These are phyloP conservation scores for Linderina pennispora DNA, from an alignment of 192 early-diverging fungal genomes.

Conservation along the genomic window DNA sequence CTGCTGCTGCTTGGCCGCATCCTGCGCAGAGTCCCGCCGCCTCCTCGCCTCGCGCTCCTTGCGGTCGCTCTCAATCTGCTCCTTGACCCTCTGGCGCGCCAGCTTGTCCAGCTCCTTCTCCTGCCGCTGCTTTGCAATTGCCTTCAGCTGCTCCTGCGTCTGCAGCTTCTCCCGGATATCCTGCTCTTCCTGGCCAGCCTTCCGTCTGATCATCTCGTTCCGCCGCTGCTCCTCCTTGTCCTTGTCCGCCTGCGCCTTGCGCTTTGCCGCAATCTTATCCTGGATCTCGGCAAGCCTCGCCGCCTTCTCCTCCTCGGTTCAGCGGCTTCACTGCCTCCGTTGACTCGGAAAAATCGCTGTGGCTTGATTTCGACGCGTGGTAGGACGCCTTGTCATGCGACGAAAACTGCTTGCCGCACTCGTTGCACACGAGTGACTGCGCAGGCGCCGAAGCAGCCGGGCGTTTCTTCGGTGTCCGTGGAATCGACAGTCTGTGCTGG, in stretches of 20 bases:
- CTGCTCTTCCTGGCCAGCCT: conserved; percentile 55
- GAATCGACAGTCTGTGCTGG: too few species aligned
- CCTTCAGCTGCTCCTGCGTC: conserved; percentile 53
- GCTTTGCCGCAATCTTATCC: conserved; percentile 48
- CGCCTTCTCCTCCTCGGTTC: conserved; percentile 66
- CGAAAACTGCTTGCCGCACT: conserved; percentile 60
- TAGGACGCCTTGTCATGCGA: conserved; percentile 52
- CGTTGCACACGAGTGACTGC: conserved; percentile 52
- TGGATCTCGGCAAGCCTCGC: conserved; percentile 57
- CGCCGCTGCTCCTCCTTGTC: conserved; percentile 54
- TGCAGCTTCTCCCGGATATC: conserved; percentile 52
- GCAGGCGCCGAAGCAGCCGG: conserved; percentile 10
- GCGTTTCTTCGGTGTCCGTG: not conserved
- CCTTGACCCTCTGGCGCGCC: conserved; percentile 53
- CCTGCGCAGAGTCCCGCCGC: conserved; percentile 27
- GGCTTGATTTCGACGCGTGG: conserved; percentile 61
- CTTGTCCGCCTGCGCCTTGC: conserved; percentile 47
- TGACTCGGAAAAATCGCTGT: conserved; percentile 62
- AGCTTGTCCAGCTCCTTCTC: conserved; percentile 63
- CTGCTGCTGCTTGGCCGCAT: conserved; percentile 4
- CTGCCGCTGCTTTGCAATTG: conserved; percentile 50
- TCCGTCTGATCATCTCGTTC: conserved; percentile 52
- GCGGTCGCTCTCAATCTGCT: conserved; percentile 65
- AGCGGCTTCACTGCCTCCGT: conserved; percentile 63
- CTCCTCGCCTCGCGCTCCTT: conserved; percentile 52